Percentiles rank a stretch among this genome's conserved stretches.
Conservation (phyloP, 371 early-diverging fungal species). For the Apophysomyces elegans region DNA sequence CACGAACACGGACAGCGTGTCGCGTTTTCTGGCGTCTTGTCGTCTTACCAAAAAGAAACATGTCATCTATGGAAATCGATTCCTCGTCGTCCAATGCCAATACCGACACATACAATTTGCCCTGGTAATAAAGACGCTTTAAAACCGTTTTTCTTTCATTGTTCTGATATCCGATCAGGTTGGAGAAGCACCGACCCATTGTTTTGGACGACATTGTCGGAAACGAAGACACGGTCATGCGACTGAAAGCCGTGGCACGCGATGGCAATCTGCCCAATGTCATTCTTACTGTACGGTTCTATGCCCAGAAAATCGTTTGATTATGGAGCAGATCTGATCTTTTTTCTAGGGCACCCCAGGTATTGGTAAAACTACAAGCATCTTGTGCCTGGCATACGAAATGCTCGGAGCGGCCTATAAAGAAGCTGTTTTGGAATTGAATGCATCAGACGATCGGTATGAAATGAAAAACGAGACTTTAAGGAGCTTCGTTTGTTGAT, state of each 20-base stretch:
- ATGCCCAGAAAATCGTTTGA: neutral
- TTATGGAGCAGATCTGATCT: too few relatives aligned
- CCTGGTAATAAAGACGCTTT: constrained; percentile 11
- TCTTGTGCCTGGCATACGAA: constrained; percentile 89
- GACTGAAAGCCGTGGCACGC: constrained; percentile 84
- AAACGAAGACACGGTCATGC: constrained; percentile 91
- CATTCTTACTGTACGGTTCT: constrained; percentile 81
- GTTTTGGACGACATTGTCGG: constrained; percentile 94
- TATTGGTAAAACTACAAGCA: constrained; percentile 99
- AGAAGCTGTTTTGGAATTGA: constrained; percentile 94
- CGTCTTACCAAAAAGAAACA: neutral
- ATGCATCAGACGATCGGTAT: constrained; percentile 98
- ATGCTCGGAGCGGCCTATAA: constrained; percentile 84
- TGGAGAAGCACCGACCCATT: constrained; percentile 97
- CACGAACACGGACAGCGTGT: neutral
- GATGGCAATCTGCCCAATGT: constrained; percentile 98
- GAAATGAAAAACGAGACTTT: neutral
- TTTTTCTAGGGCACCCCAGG: constrained; percentile 89
- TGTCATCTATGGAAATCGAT: constrained; percentile 23
- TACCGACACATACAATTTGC: constrained; percentile 17
- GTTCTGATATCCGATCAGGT: constrained; percentile 57
- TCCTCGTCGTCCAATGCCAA: constrained; percentile 9
- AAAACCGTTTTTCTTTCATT: neutral
- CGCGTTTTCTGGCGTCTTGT: neutral
- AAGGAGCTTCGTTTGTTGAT: neutral